Percentiles rank a stretch among this genome's conserved stretches.
Evolutionary conservation across 2,329 filamentous ascomycete genomes (phyloP).

Genomic region (Botrytis medusae): DNA sequence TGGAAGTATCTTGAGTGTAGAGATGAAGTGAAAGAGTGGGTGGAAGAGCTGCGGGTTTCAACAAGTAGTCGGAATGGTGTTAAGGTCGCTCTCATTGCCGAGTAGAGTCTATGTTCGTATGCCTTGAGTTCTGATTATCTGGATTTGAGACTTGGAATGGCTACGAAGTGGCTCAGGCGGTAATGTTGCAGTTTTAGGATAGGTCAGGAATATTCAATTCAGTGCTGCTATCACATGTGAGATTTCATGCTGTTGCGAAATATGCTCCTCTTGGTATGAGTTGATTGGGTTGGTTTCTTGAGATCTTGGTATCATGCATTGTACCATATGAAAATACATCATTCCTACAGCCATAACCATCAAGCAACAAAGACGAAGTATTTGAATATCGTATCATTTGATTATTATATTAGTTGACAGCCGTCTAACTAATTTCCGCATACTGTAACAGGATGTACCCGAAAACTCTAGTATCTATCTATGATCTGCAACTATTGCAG

Average conservation of each 20-base stretch:
- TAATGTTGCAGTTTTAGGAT: neutral
- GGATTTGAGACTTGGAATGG: no score
- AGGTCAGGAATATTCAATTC: neutral
- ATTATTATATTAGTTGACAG: neutral
- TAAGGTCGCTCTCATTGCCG: neutral
- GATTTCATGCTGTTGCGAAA: neutral
- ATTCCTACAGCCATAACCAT: neutral
- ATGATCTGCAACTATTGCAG: neutral
- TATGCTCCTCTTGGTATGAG: neutral
- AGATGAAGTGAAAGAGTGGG: neutral
- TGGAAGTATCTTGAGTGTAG: neutral
- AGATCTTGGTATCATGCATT: neutral
- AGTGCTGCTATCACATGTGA: neutral
- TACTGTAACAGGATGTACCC: constrained; percentile 1
- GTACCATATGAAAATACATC: no score
- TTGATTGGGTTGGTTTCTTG: neutral
- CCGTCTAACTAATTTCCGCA: neutral
- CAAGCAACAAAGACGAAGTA: no score
- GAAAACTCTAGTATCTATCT: constrained; percentile 2
- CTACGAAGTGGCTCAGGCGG: rapidly evolving
- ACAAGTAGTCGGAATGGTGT: neutral
- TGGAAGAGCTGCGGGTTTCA: neutral
- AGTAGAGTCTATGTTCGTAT: neutral
- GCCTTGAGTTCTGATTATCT: neutral
- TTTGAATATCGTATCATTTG: neutral